Percentiles rank a stretch among this genome's conserved stretches.
phyloP scores from a whole-genome alignment of 805 yeast genomes.

The Candida oleophila region DNA sequence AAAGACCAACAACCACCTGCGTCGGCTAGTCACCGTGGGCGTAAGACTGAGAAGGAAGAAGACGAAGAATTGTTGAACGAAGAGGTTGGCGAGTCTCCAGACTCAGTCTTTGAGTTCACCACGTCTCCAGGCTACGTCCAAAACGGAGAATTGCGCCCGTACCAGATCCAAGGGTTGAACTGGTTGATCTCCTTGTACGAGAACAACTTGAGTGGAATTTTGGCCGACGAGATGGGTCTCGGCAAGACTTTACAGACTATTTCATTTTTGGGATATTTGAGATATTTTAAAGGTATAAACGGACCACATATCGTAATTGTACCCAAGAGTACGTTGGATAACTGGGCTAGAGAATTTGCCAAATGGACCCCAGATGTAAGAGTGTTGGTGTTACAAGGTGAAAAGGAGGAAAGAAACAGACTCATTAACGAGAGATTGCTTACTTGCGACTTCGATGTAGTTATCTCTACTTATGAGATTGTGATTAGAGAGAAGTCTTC shows the following conservation, averaged over 20 bases:
- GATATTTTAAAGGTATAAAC: constrained; percentile 55
- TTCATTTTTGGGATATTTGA: constrained; percentile 68
- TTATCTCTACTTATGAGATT: constrained; percentile 71
- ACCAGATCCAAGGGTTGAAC: constrained; percentile 78
- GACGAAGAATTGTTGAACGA: constrained; percentile 71
- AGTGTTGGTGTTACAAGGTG: constrained; percentile 71
- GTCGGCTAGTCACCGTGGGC: constrained; percentile 33
- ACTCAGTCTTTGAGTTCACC: constrained; percentile 45
- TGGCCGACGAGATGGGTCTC: constrained; percentile 86
- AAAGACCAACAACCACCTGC: constrained; percentile 22
- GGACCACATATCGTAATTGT: constrained; percentile 79
- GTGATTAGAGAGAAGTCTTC: constrained; percentile 72
- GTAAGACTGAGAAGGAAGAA: constrained; percentile 76
- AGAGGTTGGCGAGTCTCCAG: constrained; percentile 23
- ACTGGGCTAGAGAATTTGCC: constrained; percentile 76
- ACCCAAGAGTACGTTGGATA: constrained; percentile 78
- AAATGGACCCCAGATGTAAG: constrained; percentile 80
- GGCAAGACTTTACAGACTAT: constrained; percentile 83
- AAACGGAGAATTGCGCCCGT: constrained; percentile 64
- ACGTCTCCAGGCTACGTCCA: constrained; percentile 51
- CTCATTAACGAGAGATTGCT: constrained; percentile 50
- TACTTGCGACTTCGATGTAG: constrained; percentile 68
- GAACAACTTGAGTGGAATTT: constrained; percentile 68
- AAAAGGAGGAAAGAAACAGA: constrained; percentile 61
- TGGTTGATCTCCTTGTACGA: constrained; percentile 72